These are phyloP conservation scores for Blastobotrys ciferrii DNA, from an alignment of 1,139 yeast species.

Conservation along the genomic window DNA sequence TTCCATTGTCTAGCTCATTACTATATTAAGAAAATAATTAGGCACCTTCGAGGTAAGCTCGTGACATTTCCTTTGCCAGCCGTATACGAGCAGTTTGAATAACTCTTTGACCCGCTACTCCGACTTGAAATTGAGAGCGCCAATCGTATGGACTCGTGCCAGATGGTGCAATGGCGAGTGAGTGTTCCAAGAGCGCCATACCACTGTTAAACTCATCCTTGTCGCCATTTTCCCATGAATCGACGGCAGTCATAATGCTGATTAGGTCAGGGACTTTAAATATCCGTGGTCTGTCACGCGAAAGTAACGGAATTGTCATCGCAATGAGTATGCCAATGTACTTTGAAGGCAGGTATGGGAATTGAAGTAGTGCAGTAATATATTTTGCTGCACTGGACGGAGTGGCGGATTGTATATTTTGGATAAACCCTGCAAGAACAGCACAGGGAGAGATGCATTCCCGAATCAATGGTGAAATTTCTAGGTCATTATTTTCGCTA, in stretches of 20 bases:
- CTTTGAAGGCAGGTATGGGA: slow-evolving; percentile 62
- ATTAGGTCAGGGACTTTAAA: slow-evolving; percentile 43
- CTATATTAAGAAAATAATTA: slow-evolving; percentile 10
- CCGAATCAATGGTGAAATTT: slow-evolving; percentile 53
- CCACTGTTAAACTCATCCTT: slow-evolving; percentile 18
- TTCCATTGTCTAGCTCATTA: not conserved
- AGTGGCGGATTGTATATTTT: slow-evolving; percentile 31
- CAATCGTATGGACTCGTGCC: slow-evolving; percentile 13
- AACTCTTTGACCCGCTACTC: slow-evolving; percentile 14
- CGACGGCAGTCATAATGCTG: slow-evolving; percentile 48
- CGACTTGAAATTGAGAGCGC: slow-evolving; percentile 13
- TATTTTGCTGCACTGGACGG: slow-evolving; percentile 37
- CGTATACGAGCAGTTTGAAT: slow-evolving; percentile 21
- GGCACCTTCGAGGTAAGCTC: slow-evolving; percentile 27
- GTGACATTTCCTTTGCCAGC: slow-evolving; percentile 27
- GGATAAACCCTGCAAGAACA: slow-evolving; percentile 53
- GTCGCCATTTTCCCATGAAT: slow-evolving; percentile 42
- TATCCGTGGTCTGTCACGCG: slow-evolving; percentile 22
- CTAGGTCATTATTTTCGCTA: slow-evolving; percentile 20
- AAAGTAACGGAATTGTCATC: slow-evolving; percentile 32
- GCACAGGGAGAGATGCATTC: slow-evolving; percentile 76
- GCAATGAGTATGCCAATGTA: slow-evolving; percentile 43
- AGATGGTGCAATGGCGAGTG: slow-evolving; percentile 14
- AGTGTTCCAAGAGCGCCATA: slow-evolving; percentile 18
- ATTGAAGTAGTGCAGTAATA: slow-evolving; percentile 56